These are phyloP conservation scores for Mortierella sp. DNA, from an alignment of 371 early-diverging fungal species.

Conservation along the genomic window DNA sequence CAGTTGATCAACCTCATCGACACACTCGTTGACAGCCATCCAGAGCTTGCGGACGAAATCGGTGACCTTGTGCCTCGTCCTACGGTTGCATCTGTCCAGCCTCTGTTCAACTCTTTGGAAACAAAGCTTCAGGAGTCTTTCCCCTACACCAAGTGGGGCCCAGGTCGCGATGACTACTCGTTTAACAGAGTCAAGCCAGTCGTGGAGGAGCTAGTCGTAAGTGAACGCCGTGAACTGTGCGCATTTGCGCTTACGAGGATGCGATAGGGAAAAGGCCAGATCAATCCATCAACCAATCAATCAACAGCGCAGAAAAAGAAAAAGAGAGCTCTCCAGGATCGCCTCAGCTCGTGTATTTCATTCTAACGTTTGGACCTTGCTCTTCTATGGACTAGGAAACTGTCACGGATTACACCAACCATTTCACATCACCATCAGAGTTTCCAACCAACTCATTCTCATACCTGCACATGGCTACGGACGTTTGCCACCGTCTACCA, in stretches of 20 bases:
- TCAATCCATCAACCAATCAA: no score
- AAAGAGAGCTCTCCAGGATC: slow-evolving; percentile 1
- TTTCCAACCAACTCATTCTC: slow-evolving; percentile 81
- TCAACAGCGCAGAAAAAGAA: background rate
- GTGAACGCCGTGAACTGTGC: no score
- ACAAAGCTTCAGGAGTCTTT: slow-evolving; percentile 79
- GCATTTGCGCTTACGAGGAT: no score
- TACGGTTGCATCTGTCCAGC: slow-evolving; percentile 80
- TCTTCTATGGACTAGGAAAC: no score
- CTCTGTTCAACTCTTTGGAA: slow-evolving; percentile 74
- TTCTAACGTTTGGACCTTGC: no score
- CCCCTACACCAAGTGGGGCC: slow-evolving; percentile 87
- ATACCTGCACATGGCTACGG: slow-evolving; percentile 82
- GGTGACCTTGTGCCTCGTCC: slow-evolving; percentile 87
- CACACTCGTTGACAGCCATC: slow-evolving; percentile 76
- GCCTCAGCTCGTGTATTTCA: no score
- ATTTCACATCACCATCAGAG: slow-evolving; percentile 84
- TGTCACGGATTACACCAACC: slow-evolving; percentile 83
- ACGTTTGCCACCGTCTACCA: slow-evolving; percentile 82
- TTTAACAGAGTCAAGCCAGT: slow-evolving; percentile 86
- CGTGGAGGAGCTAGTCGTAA: slow-evolving; percentile 76
- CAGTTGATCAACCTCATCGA: slow-evolving; percentile 79
- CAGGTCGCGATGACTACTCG: slow-evolving; percentile 86
- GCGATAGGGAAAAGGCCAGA: no score
- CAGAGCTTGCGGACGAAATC: slow-evolving; percentile 75